A percentile compares a stretch with the other conserved stretches of the same genome.
phyloP scores from a whole-genome alignment of 768 basidiomycete genomes.

The Cyclocybe aegerita region DNA sequence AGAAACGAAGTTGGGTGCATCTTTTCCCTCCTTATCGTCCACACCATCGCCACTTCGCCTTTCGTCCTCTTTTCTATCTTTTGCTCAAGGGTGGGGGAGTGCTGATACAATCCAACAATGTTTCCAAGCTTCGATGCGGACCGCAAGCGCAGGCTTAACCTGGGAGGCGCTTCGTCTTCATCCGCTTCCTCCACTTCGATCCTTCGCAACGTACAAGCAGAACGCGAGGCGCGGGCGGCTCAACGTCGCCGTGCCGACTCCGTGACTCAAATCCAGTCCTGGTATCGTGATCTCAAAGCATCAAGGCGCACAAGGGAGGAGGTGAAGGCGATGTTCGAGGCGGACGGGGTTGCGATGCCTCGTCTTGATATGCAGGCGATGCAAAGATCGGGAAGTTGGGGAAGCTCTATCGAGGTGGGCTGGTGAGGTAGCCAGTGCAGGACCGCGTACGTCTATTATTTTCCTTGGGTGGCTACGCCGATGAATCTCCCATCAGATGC shows the following conservation, averaged over 20 bases:
- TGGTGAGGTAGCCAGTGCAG: constrained; percentile 26
- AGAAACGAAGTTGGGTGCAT: no score
- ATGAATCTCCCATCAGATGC: background rate
- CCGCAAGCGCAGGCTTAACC: constrained; percentile 66
- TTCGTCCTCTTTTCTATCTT: no score
- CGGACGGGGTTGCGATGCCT: constrained; percentile 64
- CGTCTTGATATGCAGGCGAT: constrained; percentile 41
- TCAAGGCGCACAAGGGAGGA: constrained; percentile 38
- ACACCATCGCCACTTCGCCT: no score
- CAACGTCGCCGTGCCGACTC: constrained; percentile 55
- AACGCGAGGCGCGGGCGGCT: constrained; percentile 57
- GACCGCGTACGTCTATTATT: constrained; percentile 23
- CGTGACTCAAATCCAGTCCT: constrained; percentile 64
- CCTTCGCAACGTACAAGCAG: constrained; percentile 44
- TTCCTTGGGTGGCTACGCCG: background rate
- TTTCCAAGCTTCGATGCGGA: constrained; percentile 20
- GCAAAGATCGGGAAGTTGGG: constrained; percentile 40
- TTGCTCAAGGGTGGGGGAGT: no score
- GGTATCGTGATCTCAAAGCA: constrained; percentile 60
- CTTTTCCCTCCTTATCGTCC: no score
- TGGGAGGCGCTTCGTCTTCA: constrained; percentile 59
- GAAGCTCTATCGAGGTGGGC: constrained; percentile 49
- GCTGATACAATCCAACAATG: no score
- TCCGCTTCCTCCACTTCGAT: no score
- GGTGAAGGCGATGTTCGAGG: constrained; percentile 50